Base-by-base conservation (phyloP, 2,329 filamentous ascomycete genomes). In the Cercospora brassicicola region DNA sequence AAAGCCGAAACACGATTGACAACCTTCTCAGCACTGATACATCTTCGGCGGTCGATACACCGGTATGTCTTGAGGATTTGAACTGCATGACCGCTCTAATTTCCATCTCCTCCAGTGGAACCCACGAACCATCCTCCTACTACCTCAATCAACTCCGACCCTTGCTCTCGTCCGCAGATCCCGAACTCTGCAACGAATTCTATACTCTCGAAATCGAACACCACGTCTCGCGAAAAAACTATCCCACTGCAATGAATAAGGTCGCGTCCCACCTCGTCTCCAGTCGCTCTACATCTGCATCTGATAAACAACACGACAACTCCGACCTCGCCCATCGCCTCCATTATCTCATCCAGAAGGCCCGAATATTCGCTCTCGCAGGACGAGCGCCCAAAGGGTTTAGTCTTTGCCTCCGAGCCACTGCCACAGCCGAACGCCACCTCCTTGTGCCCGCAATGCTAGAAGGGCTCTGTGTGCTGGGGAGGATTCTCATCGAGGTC, bases 1-100 rank as follows among this genome's bases (percentile, higher is more conserved):
- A 96, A 93, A 78, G 86, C 90, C 18, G 89, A 90, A 71, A 92
- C 96, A 73, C 90, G 90, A 76, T 88, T 91, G 82, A 82, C 86
- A 71, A 88, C 88, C 65, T 91, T 89, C 76, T 84, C 87, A 13
- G 89, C 87, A 4, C 84, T 93, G 53, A 82, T 92, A 67, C 89
- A 88, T 73, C 79, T 92, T 9, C 87, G 86, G 71, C 83, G 85
- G 67, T 88, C 90, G 69, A 81, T 93, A 6, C 85, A 88, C 65
- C 78, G 79, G 82, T 84, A 76, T 39, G 59, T 61, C 28, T 69
- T 59, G 20, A 48, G 26, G n/a, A n/a, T 30, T 15, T 31, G 9
- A 42, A 31, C 20, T 39, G n/a, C 6, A 15, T n/a, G 4, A 31
- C 13, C 31, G 3, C 10, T 9, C 48, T 61, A 20, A 56, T n/a